Evolutionary conservation across 257 asterid genomes (phyloP).

Genomic region (Fraxinus americana): DNA sequence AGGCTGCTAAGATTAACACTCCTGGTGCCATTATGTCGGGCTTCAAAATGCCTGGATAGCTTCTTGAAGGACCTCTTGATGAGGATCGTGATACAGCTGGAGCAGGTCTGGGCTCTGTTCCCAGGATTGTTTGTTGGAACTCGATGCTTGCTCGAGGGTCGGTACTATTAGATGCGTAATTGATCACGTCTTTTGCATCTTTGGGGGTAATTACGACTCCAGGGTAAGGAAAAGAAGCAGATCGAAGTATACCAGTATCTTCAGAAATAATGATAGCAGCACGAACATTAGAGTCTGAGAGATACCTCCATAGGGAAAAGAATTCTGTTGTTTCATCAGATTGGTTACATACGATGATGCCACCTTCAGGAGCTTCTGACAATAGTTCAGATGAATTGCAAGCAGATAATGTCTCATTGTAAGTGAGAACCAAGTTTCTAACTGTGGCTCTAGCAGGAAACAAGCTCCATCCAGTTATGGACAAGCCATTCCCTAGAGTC

Average conservation of each 20-base stretch:
- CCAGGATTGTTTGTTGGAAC: conserved; percentile 41
- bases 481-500: conserved; percentile 32
- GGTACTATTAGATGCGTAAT: conserved; percentile 16
- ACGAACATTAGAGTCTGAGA: conserved; percentile 19
- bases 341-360: conserved; percentile 29
- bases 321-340: background rate
- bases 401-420: conserved; percentile 25
- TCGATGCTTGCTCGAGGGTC: conserved; percentile 32
- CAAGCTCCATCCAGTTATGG: conserved; percentile 32
- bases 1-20: conserved; percentile 34
- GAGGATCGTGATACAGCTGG: conserved; percentile 34
- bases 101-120: conserved; percentile 37
- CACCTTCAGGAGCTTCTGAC: conserved; percentile 18
- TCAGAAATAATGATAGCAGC: conserved; percentile 34
- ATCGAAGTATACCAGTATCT: conserved; percentile 23
- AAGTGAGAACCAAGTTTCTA: conserved; percentile 20
- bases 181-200: conserved; percentile 27
- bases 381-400: conserved; percentile 25
- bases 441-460: conserved; percentile 25
- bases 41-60: conserved; percentile 35
- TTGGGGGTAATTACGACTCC: conserved; percentile 34
- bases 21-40: conserved; percentile 50
- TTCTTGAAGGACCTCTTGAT: conserved; percentile 37
- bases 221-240: conserved; percentile 27
- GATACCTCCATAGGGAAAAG: background rate